Evolutionary conservation across 1,284 basidiomycete genomes (phyloP).

Genomic region (Cryptococcus sp.): DNA sequence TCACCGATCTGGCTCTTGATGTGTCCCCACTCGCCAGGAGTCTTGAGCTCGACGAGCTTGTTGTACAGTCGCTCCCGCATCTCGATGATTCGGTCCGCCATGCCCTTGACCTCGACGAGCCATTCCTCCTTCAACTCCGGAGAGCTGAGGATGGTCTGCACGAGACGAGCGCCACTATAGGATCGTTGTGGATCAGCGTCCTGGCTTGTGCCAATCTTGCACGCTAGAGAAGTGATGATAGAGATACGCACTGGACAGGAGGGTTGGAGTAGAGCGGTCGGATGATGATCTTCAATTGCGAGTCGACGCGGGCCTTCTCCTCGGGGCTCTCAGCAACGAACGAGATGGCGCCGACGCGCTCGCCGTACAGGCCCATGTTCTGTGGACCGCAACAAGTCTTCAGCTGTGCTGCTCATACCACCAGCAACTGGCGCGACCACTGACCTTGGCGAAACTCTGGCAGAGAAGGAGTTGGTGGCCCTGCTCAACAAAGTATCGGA

Average conservation of each 20-base stretch:
- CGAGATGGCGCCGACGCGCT: constrained; percentile 94
- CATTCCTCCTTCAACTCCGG: constrained; percentile 80
- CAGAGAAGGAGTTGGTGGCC: constrained; percentile 83
- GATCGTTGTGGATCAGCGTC: constrained; percentile 18
- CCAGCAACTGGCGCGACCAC: constrained; percentile 3
- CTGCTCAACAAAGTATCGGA: constrained; percentile 88
- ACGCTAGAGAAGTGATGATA: not conserved
- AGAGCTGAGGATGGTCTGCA: constrained; percentile 75
- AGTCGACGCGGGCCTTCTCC: constrained; percentile 86
- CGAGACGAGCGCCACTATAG: constrained; percentile 78
- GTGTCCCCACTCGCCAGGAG: constrained; percentile 94
- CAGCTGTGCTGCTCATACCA: not conserved
- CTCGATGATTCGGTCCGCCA: constrained; percentile 94
- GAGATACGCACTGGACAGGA: constrained; percentile 67
- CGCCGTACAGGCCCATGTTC: constrained; percentile 98
- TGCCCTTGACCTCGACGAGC: constrained; percentile 83
- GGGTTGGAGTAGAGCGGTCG: constrained; percentile 99
- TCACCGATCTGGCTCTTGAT: constrained; percentile 88
- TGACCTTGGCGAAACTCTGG: constrained; percentile 91
- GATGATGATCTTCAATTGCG: constrained; percentile 93
- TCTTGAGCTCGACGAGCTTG: constrained; percentile 77
- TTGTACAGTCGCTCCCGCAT: constrained; percentile 88
- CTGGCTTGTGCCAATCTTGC: not conserved
- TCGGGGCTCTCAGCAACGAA: constrained; percentile 71
- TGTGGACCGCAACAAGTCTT: constrained; percentile 21